These are phyloP conservation scores for Chenopodium album DNA, from an alignment of 148 eudicot genomes.

Conservation along the genomic window DNA sequence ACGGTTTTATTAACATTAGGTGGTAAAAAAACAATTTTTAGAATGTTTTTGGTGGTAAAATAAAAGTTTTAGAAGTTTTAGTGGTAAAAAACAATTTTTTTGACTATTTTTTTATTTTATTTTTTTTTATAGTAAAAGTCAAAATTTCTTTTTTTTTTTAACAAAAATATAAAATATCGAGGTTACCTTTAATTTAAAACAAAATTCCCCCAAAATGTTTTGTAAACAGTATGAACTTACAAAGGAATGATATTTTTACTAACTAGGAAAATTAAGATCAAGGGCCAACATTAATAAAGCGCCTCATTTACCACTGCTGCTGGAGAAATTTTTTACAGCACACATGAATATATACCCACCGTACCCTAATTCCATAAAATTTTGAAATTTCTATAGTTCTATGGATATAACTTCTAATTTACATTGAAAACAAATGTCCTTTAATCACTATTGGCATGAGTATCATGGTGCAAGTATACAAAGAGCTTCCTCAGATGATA, in stretches of 20 bases:
- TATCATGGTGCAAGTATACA: not conserved
- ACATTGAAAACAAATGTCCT: not conserved
- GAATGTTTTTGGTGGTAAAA: too few species aligned
- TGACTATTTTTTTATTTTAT: too few species aligned
- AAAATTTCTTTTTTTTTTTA: too few species aligned
- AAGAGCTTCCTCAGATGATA: not conserved
- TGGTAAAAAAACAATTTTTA: too few species aligned
- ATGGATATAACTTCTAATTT: not conserved
- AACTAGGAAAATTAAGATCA: not conserved
- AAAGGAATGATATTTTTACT: not conserved
- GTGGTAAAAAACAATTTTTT: too few species aligned
- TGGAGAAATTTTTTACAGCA: not conserved
- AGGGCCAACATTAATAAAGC: not conserved
- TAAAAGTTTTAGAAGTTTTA: too few species aligned
- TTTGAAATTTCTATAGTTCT: not conserved
- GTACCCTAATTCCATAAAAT: not conserved
- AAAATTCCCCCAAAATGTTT: too few species aligned
- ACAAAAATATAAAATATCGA: too few species aligned
- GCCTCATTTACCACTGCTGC: not conserved
- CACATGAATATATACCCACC: not conserved
- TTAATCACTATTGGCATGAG: not conserved
- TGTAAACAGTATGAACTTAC: too few species aligned
- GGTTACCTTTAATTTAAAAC: too few species aligned
- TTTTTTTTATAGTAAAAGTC: too few species aligned
- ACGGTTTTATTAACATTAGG: too few species aligned